A percentile compares a stretch with the other conserved stretches of the same genome.
phyloP scores from a whole-genome alignment of 208 protist genomes.

The Leishmania aethiopica region DNA sequence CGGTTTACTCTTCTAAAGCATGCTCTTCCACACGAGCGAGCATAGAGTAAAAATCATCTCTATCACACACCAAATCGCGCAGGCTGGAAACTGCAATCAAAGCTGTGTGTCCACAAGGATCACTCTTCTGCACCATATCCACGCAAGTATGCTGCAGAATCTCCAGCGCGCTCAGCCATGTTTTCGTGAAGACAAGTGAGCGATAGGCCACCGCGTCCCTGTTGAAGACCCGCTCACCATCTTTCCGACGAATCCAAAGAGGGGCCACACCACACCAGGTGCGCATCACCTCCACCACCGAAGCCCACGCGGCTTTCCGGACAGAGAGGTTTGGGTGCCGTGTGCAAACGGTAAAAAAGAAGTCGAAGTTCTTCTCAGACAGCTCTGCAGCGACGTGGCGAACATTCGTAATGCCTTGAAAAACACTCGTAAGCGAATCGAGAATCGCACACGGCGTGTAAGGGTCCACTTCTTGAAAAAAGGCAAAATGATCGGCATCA shows the following conservation, averaged over 20 bases:
- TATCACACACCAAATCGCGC: slow-evolving; percentile 55
- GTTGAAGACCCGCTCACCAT: slow-evolving; percentile 24
- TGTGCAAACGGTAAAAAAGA: slow-evolving; percentile 35
- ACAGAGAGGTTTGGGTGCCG: slow-evolving; percentile 35
- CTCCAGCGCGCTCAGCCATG: slow-evolving; percentile 46
- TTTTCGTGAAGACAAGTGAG: slow-evolving; percentile 46
- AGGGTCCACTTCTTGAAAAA: slow-evolving; percentile 68
- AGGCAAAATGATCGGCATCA: slow-evolving; percentile 62
- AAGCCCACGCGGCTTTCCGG: slow-evolving; percentile 33
- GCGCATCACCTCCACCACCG: slow-evolving; percentile 39
- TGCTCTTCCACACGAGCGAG: slow-evolving; percentile 21
- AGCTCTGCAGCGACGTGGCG: slow-evolving; percentile 29
- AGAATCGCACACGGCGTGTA: slow-evolving; percentile 59
- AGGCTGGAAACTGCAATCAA: slow-evolving; percentile 50
- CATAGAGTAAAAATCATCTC: slow-evolving; percentile 46
- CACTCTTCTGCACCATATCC: slow-evolving; percentile 35
- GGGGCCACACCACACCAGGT: slow-evolving; percentile 36
- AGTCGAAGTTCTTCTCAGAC: slow-evolving; percentile 34
- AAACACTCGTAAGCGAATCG: slow-evolving; percentile 39
- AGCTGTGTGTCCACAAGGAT: slow-evolving; percentile 36
- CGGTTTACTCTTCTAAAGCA: slow-evolving; percentile 17
- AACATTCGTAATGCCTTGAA: slow-evolving; percentile 43
- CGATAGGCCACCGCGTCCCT: slow-evolving; percentile 6
- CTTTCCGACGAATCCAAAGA: slow-evolving; percentile 25
- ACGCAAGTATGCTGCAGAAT: slow-evolving; percentile 31